These are phyloP conservation scores for Neocucurbitaria cava DNA, from an alignment of 2,329 filamentous ascomycete species.

Conservation along the genomic window DNA sequence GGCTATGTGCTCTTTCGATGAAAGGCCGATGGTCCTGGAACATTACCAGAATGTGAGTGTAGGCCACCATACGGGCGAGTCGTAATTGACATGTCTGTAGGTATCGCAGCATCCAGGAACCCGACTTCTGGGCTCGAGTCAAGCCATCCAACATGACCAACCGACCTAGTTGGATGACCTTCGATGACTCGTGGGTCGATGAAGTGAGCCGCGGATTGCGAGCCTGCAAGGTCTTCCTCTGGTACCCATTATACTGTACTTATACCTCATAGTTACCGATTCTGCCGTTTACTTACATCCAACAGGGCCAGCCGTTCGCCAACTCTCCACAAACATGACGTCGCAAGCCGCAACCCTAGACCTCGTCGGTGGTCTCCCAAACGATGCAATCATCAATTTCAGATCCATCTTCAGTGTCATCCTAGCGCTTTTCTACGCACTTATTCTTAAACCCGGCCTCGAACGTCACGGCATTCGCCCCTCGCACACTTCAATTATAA, in stretches of 20 bases:
- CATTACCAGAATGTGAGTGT: conserved; percentile 58
- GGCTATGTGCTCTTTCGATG: conserved; percentile 64
- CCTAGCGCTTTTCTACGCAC: conserved; percentile 71
- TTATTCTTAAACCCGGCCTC: conserved; percentile 69
- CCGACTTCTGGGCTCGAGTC: conserved; percentile 53
- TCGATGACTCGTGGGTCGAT: conserved; percentile 81
- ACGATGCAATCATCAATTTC: conserved; percentile 78
- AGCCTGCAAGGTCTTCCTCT: conserved; percentile 59
- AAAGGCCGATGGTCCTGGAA: conserved; percentile 68
- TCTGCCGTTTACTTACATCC: not conserved
- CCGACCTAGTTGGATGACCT: conserved; percentile 76
- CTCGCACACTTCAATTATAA: conserved; percentile 77
- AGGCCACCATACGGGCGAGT: conserved; percentile 26
- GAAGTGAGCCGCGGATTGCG: conserved; percentile 34
- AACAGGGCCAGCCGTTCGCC: not conserved
- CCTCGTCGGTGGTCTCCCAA: conserved; percentile 71
- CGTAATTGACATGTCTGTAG: not conserved
- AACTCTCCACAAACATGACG: conserved; percentile 57
- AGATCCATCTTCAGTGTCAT: conserved; percentile 78
- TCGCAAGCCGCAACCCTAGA: conserved; percentile 59
- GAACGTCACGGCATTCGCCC: conserved; percentile 69
- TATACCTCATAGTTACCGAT: conserved; percentile 61
- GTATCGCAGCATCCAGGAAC: not conserved
- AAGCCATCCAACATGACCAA: conserved; percentile 67
- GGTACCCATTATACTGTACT: conserved; percentile 52